Base-by-base conservation (phyloP, 2,329 filamentous ascomycete species). In the Rugonectria rugulosa region DNA sequence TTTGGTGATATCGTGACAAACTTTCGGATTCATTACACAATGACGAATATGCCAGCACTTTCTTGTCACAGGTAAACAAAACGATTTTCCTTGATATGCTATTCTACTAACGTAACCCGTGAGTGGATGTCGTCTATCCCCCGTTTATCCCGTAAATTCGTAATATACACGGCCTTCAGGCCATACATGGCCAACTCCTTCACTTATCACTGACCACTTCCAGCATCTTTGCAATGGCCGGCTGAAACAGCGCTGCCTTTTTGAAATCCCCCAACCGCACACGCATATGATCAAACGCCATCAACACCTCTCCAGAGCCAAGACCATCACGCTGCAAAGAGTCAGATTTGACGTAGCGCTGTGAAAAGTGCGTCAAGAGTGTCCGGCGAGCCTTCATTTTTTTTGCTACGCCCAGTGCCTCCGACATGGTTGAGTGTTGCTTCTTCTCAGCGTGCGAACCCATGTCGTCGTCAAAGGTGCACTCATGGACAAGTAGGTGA, bases 331-430 rank as follows among this genome's bases (percentile, higher is more conserved):
- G 38, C 19, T 66, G 62, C 52, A 75, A 57, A 38, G 70, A 69
- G 23, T 72, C 71, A 11, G 69, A 56, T 74, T 94, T 94, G 67
- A 91, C 89, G 73, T 99, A 99, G 7, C 95, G 83, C 77, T 99
- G 95, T 51, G 88, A 93, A 75, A 99, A 99, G 73, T 99, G 95
- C 7, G 95, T 99, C 43, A 99, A 81, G 51, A 99, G 77, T 14
- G 95, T 88, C 14, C 90, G 82, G 61, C 88, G 85, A 0, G 93
- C 95, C 23, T 83, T 75, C 95, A 99, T 99, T 40, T 79, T 76
- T 11, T 83, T 81, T 2, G 89, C 94, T 3, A 98, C 83, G 38
- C 79, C 81, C 4, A 99, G 82, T 1, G 95, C 95, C 76, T 99
- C 95, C 12, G 84, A 84, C 59, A 92, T 91, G 8, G 95, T 99